Evolutionary conservation across 2,329 filamentous ascomycete species (phyloP), one percentile per base, ranked within the genome.

Genomic region (Pseudocercospora fuligena): DNA sequence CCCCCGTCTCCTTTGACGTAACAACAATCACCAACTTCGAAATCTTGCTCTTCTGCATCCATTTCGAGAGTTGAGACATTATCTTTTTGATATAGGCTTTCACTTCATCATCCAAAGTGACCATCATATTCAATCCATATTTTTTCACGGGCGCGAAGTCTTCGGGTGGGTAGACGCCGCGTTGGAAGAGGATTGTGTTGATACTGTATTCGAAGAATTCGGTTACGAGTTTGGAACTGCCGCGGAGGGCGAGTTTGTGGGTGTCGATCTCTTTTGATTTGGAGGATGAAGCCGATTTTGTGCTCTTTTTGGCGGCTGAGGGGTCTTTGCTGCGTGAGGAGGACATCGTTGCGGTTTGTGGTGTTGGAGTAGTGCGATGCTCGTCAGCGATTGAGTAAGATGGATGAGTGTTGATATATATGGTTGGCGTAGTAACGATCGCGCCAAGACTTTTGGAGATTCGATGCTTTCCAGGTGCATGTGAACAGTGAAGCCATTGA

Each of bases 161-260:
- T 77, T 99, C 95, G 61, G 95, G 93, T 27, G 95, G 95, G 80
- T 99, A 90, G 7, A 90, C 88, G 53, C 87, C 88, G 76, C 88
- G 88, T 80, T 98, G 94, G 81, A 97, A 97, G 89, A 99, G 85
- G 66, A 99, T 98, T 0, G 94, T 96, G 77, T 99, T 95, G 78
- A 98, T 97, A 1, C 93, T 97, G 81, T 97, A 99, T 85, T 99
- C 93, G 78, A 99, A 99, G 80, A 99, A 99, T 83, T 99, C 95
- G 53, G 94, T 92, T 64, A 70, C 64, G 51, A 66, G 65, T 61
- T 73, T 73, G 33, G 72, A 75, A 54, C 83, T 87, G 81, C 91
- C 92, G 81, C 93, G 94, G 69, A 97, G 85, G 43, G 94, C 92
- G 69, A 99, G 88, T 85, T 97, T 98, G 84, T 99, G 95, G 68